Evolutionary conservation across 2,329 filamentous ascomycete species (phyloP).

Genomic region (Aplosporella prunicola): DNA sequence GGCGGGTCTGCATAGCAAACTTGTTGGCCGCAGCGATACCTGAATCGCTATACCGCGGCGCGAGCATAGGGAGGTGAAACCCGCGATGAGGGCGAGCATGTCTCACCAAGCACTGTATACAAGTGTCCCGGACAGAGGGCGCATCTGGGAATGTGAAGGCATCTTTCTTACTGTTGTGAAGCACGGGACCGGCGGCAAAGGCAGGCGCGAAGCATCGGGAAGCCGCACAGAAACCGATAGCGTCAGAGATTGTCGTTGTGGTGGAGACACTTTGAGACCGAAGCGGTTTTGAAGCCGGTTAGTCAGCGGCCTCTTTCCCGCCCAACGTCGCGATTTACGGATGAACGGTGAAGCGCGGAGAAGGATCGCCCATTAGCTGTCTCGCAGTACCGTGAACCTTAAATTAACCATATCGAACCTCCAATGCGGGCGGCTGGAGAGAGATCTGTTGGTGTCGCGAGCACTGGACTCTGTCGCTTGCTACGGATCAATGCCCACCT

Average conservation of each 20-base stretch:
- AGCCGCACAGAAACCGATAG: constrained; percentile 24
- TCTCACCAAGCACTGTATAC: constrained; percentile 26
- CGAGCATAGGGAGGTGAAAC: constrained; percentile 29
- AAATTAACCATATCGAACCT: no score
- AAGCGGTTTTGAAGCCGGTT: constrained; percentile 13
- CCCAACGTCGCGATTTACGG: background rate
- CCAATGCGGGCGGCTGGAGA: no score
- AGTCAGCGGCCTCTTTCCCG: constrained; percentile 5
- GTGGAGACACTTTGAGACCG: constrained; percentile 18
- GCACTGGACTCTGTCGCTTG: no score
- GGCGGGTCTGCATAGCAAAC: constrained; percentile 17
- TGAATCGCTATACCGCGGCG: constrained; percentile 22
- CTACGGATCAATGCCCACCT: no score
- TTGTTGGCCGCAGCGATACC: constrained; percentile 6
- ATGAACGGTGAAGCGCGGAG: background rate
- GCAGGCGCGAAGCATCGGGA: background rate
- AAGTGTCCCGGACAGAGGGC: no score
- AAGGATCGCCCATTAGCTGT: constrained; percentile 7
- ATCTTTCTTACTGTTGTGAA: background rate
- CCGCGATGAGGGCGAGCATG: constrained; percentile 29
- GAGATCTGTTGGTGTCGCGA: no score
- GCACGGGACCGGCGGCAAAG: no score
- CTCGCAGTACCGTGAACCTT: constrained; percentile 3
- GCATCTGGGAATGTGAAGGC: background rate
- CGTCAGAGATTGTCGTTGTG: constrained; percentile 23